These are phyloP conservation scores for Globisporangium okanoganense DNA, from an alignment of 352 stramenopile genomes.

Conservation along the genomic window DNA sequence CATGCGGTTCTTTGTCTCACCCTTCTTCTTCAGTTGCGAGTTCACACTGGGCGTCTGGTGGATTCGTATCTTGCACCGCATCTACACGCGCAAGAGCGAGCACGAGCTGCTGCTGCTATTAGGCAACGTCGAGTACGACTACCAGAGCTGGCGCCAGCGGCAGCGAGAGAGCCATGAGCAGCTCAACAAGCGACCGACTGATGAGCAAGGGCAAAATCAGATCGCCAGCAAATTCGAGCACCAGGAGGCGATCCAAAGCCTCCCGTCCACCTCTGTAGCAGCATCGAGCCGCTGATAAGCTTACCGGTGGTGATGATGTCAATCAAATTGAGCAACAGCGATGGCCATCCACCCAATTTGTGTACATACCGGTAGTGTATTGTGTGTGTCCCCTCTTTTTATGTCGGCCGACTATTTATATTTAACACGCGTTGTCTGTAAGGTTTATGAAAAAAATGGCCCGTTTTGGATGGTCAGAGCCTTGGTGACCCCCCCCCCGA, in stretches of 20 bases:
- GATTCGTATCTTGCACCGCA: conserved; percentile 3
- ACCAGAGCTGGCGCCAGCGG: background rate
- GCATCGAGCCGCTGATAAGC: background rate
- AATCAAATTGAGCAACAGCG: background rate
- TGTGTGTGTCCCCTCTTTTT: background rate
- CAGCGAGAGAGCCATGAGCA: background rate
- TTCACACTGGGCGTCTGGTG: conserved; percentile 5
- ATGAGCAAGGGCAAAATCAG: background rate
- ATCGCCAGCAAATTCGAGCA: background rate
- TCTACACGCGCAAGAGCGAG: conserved; percentile 2
- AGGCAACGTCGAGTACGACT: conserved; percentile 13
- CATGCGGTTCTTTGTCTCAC: background rate
- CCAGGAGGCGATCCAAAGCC: background rate
- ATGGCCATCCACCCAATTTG: background rate
- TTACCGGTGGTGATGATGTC: too few species aligned
- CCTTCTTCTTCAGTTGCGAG: conserved; percentile 9
- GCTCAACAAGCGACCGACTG: background rate
- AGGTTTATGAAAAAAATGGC: too few species aligned
- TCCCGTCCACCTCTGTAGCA: too few species aligned
- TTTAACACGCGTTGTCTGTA: too few species aligned
- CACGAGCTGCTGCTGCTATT: conserved; percentile 7
- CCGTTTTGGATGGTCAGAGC: too few species aligned
- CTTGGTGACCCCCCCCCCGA: too few species aligned
- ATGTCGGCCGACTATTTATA: background rate
- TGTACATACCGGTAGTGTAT: background rate